Percentiles rank a stretch among this genome's conserved stretches.
Conservation (phyloP, 257 asterid genomes). For the Scutellaria galericulata region DNA sequence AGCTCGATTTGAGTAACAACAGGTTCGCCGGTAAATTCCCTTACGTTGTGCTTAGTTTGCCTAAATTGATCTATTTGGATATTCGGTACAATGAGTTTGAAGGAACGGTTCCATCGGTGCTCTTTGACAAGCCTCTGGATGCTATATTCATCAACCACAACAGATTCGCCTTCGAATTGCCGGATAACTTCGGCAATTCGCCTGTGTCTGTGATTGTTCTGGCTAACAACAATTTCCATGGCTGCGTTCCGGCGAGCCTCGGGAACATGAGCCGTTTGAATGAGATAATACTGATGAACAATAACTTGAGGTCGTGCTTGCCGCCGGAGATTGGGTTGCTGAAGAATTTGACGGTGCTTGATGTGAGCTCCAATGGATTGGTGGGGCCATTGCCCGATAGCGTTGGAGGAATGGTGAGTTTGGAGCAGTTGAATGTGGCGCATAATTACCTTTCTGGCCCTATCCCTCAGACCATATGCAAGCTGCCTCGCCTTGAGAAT, state of each 20-base stretch:
- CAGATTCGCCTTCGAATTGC: slow-evolving; percentile 74
- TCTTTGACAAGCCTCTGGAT: slow-evolving; percentile 77
- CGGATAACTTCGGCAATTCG: slow-evolving; percentile 87
- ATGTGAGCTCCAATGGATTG: slow-evolving; percentile 60
- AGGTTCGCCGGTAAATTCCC: slow-evolving; percentile 90
- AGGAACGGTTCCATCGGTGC: slow-evolving; percentile 73
- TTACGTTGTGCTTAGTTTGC: slow-evolving; percentile 72
- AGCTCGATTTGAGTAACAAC: slow-evolving; percentile 85
- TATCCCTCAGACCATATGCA: slow-evolving; percentile 71
- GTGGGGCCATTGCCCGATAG: slow-evolving; percentile 73
- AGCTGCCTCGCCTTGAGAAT: slow-evolving; percentile 66
- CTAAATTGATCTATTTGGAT: slow-evolving; percentile 61
- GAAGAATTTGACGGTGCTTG: slow-evolving; percentile 76
- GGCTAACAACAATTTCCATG: slow-evolving; percentile 79
- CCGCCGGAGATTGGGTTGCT: slow-evolving; percentile 75
- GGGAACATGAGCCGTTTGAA: slow-evolving; percentile 79
- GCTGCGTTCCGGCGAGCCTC: slow-evolving; percentile 78
- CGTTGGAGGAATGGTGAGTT: slow-evolving; percentile 66
- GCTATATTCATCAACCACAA: slow-evolving; percentile 86
- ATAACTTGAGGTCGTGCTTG: slow-evolving; percentile 75
- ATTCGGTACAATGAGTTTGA: slow-evolving; percentile 83
- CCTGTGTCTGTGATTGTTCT: slow-evolving; percentile 87
- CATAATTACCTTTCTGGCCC: slow-evolving; percentile 62
- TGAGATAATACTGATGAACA: slow-evolving; percentile 72
- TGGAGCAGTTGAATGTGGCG: slow-evolving; percentile 86